Base-by-base conservation (phyloP, 2,329 filamentous ascomycete species). In the Calycina herbarum region DNA sequence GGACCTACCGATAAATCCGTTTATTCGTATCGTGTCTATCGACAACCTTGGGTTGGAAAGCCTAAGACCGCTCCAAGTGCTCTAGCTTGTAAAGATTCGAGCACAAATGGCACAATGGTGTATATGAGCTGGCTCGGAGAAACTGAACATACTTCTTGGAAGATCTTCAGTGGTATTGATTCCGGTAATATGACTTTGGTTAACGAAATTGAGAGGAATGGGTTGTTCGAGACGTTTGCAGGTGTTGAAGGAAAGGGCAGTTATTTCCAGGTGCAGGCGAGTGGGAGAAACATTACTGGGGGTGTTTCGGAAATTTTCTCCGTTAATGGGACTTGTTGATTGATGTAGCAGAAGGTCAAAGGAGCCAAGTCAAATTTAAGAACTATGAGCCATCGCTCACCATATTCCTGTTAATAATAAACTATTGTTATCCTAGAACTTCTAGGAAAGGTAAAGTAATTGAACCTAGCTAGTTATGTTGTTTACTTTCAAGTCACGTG, bases 41-140 rank as follows among this genome's bases (percentile, higher is more conserved):
- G 59, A 24, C 15, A 29, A 40, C 17, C 31, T 20, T 68, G 64
- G 67, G 15, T 54, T 62, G 67, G 42, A 15, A 58, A 29, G 3
- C 66, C 66, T 11, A 11, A 13, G 27, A 35, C 24, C 15, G 24
- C 33, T 1, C 59, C 63, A 11, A 64, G 65, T 11, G 33, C 73
- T 15, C 69, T 66, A 58, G 63, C 66, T 3, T 35, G 33, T 8
- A 35, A 2, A 35, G 33, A 35, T 11, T 35, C 33, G 33, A 35
- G 7, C 33, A 35, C 10, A 35, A 60, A 73, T 59, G 65, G 67
- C 57, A 70, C 71, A 3, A 67, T 63, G 8, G 61, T 72, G 2
- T 77, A 75, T 56, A 68, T 75, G 29, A 75, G 73, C 61, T 77
- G 75, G 76, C 77, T 77, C 59, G 75, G 76, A 29, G 75, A 75